phyloP scores from a whole-genome alignment of 2,329 filamentous ascomycete species.

The Cercospora zeae-maydis region DNA sequence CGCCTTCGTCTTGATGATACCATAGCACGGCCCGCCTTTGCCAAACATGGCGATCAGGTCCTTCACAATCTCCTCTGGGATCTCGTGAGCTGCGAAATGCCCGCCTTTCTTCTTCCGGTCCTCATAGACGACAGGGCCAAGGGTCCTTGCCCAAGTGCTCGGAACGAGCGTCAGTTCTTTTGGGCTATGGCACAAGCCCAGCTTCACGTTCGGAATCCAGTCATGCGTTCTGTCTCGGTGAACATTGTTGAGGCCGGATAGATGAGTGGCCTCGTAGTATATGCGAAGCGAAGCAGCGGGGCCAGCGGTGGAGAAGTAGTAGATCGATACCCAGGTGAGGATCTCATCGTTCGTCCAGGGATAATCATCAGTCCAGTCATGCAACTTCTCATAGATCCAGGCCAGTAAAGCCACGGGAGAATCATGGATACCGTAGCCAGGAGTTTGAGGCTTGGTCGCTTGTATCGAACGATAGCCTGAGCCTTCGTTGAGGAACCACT shows the following conservation, averaged over 20 bases:
- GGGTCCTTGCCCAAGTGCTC: constrained; percentile 54
- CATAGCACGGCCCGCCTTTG: constrained; percentile 21
- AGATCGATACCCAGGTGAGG: constrained; percentile 69
- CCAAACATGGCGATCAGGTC: constrained; percentile 25
- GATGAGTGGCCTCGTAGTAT: constrained; percentile 65
- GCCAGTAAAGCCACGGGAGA: constrained; percentile 67
- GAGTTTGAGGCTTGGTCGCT: constrained; percentile 66
- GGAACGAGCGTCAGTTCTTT: constrained; percentile 56
- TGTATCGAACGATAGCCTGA: constrained; percentile 59
- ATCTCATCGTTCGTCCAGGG: constrained; percentile 74
- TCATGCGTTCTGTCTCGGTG: constrained; percentile 38
- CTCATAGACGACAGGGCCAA: constrained; percentile 59
- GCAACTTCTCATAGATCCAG: constrained; percentile 79
- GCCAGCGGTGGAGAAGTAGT: constrained; percentile 67
- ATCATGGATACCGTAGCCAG: constrained; percentile 67
- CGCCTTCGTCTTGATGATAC: constrained; percentile 16
- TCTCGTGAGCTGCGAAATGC: constrained; percentile 56
- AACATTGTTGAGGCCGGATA: constrained; percentile 14
- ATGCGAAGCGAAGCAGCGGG: constrained; percentile 65
- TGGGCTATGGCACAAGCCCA: constrained; percentile 56
- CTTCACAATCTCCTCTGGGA: constrained; percentile 22
- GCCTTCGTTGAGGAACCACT: constrained; percentile 58
- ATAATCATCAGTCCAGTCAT: constrained; percentile 71
- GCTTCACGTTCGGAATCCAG: constrained; percentile 48
- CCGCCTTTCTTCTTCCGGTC: constrained; percentile 49